Evolutionary conservation across 2,329 filamentous ascomycete genomes (phyloP).

Genomic region (Fusarium albosuccineum): DNA sequence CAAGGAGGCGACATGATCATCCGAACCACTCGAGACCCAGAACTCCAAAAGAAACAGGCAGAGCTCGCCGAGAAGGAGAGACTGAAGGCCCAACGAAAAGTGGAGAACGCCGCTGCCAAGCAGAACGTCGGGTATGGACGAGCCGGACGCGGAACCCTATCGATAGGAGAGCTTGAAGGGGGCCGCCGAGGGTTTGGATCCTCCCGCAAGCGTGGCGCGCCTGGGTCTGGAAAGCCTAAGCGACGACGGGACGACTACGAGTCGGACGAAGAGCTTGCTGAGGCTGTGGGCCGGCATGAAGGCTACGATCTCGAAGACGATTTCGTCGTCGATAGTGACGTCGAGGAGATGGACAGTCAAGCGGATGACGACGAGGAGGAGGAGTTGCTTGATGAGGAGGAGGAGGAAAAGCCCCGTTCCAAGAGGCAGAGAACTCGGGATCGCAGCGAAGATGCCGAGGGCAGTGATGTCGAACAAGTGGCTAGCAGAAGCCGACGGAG

Average conservation of each 20-base stretch:
- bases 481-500: conserved; percentile 65
- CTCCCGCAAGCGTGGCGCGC: conserved; percentile 66
- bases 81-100: conserved; percentile 73
- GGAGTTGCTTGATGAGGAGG: conserved; percentile 61
- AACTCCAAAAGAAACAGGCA: conserved; percentile 79
- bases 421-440: conserved; percentile 67
- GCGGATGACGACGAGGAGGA: conserved; percentile 76
- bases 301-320: conserved; percentile 86
- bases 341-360: conserved; percentile 73
- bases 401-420: conserved; percentile 59
- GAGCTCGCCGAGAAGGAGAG: conserved; percentile 82
- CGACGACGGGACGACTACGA: conserved; percentile 75
- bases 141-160: conserved; percentile 69
- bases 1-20: conserved; percentile 75
- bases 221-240: conserved; percentile 64
- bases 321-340: conserved; percentile 81
- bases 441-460: conserved; percentile 63
- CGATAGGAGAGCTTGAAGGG: conserved; percentile 77
- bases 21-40: conserved; percentile 78
- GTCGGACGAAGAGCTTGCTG: conserved; percentile 79
- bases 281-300: conserved; percentile 72
- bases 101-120: conserved; percentile 76
- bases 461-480: conserved; percentile 65
- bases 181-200: conserved; percentile 62
- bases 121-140: conserved; percentile 69